A percentile compares a stretch with the other conserved stretches of the same genome.
Evolutionary conservation across 805 yeast species (phyloP).

Genomic region (Hermanozyma aechmeae): DNA sequence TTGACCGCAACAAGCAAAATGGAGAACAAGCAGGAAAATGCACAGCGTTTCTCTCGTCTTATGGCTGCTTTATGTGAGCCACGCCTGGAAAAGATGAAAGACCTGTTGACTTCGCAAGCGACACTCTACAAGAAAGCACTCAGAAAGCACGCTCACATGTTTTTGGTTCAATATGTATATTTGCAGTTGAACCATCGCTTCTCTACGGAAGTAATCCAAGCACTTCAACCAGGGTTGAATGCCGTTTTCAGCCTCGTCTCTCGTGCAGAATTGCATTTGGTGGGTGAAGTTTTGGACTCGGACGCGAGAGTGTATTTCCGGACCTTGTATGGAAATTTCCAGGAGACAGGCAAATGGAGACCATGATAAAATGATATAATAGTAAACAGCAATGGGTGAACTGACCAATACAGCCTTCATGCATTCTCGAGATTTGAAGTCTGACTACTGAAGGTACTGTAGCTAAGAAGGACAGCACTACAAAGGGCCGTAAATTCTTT

Average conservation of each 20-base stretch:
- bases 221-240: conserved; percentile 48
- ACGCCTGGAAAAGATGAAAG: conserved; percentile 17
- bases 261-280: conserved; percentile 49
- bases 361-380: too few relatives aligned
- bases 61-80: conserved; percentile 66
- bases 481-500: too few relatives aligned
- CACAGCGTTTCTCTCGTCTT: conserved; percentile 33
- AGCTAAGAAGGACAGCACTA: too few relatives aligned
- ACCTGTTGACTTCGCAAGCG: conserved; percentile 44
- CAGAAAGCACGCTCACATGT: conserved; percentile 52
- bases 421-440: too few relatives aligned
- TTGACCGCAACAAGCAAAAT: too few relatives aligned
- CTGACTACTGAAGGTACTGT: too few relatives aligned
- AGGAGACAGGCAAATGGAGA: conserved; percentile 77
- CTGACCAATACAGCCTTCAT: too few relatives aligned
- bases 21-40: too few relatives aligned
- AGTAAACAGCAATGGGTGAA: too few relatives aligned
- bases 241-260: conserved; percentile 63
- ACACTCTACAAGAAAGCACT: conserved; percentile 49
- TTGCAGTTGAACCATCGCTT: conserved; percentile 44
- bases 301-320: conserved; percentile 63
- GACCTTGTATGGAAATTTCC: conserved; percentile 62
- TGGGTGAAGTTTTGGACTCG: conserved; percentile 57
- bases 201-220: conserved; percentile 21
- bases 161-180: conserved; percentile 51